Base-by-base conservation (phyloP, 2,329 filamentous ascomycete species). In the Stagonosporopsis vannaccii region DNA sequence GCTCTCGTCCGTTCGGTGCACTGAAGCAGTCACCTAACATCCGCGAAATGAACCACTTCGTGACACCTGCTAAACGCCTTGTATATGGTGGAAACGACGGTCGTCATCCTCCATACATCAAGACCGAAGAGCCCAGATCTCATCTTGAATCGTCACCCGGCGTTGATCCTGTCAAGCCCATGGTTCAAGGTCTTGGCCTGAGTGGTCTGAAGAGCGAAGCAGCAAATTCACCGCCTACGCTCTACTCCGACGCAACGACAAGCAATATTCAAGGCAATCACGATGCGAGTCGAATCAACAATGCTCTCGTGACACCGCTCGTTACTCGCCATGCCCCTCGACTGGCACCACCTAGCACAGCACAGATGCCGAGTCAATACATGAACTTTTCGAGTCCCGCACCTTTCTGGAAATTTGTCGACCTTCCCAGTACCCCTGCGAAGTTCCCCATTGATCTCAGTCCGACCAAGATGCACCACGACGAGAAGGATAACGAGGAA, bases 351-450 rank as follows among this genome's bases (percentile, higher is more conserved):
- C 90, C 91, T 0, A 92, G 89, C 68, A 94, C 91, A 6, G 87
- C 90, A 5, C 90, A 93, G 71, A 83, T 90, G 51, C 91, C 91
- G 9, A 93, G 90, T 70, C 90, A 92, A 69, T 91, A 92, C 73
- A 92, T 94, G 85, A 90, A 91, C 30, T 92, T 91, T 41, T 92
- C 89, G 65, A 92, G 90, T 28, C 91, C 91, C 0, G 91, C 91
- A 1, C 90, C 91, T 0, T 95, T 96, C 75, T 96, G 91, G 91
- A 92, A 91, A 74, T 95, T 90, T 75, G 87, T 90, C 36, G 90
- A 92, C 62, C 84, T 91, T 56, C 85, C 85, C 23, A 91, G 87
- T 74, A 93, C 90, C 2, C 90, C 90, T 1, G 79, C 90, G 7
- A 77, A 77, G 58, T 66, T 63, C 11, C 66, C 64, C 9, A 58